Conservation (phyloP, 495 filamentous ascomycete genomes). For the Penicillium ochrochloron region DNA sequence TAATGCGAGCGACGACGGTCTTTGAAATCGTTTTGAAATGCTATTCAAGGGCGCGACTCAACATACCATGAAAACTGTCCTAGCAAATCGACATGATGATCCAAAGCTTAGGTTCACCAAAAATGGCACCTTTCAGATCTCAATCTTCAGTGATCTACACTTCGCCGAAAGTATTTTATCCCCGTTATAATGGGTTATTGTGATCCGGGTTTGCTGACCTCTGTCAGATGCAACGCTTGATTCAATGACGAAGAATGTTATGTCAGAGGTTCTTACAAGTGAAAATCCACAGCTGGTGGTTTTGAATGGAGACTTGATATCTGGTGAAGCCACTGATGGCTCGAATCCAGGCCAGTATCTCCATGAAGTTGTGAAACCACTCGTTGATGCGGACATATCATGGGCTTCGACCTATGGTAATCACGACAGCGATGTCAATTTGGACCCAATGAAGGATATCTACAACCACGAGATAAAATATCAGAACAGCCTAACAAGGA, state of each 20-base stretch:
- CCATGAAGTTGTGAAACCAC: conserved; percentile 62
- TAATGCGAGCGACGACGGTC: neutral
- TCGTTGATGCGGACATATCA: conserved; percentile 53
- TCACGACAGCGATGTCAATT: conserved; percentile 68
- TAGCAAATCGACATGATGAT: neutral
- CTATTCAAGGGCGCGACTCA: neutral
- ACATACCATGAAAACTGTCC: conserved; percentile 2
- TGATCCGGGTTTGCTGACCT: neutral
- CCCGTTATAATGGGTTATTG: neutral
- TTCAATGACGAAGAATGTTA: conserved; percentile 59
- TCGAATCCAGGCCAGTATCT: conserved; percentile 64
- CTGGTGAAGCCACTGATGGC: conserved; percentile 65
- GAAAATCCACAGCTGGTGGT: conserved; percentile 66
- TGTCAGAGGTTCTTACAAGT: conserved; percentile 61
- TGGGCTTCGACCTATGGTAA: conserved; percentile 80
- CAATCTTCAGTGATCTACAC: conserved; percentile 69
- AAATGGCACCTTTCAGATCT: conserved; percentile 50
- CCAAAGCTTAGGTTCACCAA: conserved; percentile 27
- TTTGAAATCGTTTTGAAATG: neutral
- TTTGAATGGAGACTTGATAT: conserved; percentile 76
- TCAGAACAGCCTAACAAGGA: conserved; percentile 57
- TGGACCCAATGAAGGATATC: conserved; percentile 55
- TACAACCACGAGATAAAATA: conserved; percentile 59
- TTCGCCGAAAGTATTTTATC: conserved; percentile 14
- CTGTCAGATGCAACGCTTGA: conserved; percentile 42